A percentile compares a stretch with the other conserved stretches of the same genome.
Evolutionary conservation across 495 filamentous ascomycete genomes (phyloP).

Genomic region (Aspergillus saccharolyticus): DNA sequence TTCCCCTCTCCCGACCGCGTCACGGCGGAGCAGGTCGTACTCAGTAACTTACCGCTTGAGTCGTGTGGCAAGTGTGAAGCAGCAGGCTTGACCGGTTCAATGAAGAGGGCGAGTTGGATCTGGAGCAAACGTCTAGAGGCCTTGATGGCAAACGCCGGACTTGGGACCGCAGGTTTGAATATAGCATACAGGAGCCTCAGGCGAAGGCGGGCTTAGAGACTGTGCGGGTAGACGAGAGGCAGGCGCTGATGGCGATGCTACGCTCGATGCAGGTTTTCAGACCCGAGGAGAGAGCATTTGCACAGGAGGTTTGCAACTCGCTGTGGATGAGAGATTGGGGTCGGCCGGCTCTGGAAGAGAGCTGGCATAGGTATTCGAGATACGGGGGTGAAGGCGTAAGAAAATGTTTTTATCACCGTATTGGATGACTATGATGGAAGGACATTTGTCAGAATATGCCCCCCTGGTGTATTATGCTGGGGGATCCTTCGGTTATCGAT

Average conservation of each 20-base stretch:
- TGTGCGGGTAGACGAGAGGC: constrained; percentile 14
- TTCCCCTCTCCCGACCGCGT: constrained; percentile 18
- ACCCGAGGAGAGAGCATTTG: constrained; percentile 14
- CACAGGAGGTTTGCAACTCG: constrained; percentile 8
- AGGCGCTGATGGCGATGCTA: constrained; percentile 21
- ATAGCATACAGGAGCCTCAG: constrained; percentile 20
- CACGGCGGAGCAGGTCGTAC: constrained; percentile 21
- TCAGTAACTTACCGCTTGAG: neutral
- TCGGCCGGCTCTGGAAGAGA: constrained; percentile 11
- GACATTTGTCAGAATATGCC: no score
- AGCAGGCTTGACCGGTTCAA: constrained; percentile 12
- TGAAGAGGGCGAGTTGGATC: constrained; percentile 17
- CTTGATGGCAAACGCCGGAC: constrained; percentile 10
- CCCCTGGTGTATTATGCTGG: no score
- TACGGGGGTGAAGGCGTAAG: no score
- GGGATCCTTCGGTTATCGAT: no score
- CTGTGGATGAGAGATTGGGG: constrained; percentile 18
- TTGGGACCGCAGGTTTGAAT: constrained; percentile 14
- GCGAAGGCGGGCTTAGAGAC: constrained; percentile 15
- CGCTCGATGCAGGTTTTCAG: constrained; percentile 16
- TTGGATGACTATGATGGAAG: no score
- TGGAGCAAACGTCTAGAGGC: constrained; percentile 9
- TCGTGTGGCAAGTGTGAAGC: constrained; percentile 6
- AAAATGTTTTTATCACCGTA: no score
- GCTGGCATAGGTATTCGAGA: neutral